Conservation (phyloP, 768 basidiomycete species). For the Crepidotus variabilis region DNA sequence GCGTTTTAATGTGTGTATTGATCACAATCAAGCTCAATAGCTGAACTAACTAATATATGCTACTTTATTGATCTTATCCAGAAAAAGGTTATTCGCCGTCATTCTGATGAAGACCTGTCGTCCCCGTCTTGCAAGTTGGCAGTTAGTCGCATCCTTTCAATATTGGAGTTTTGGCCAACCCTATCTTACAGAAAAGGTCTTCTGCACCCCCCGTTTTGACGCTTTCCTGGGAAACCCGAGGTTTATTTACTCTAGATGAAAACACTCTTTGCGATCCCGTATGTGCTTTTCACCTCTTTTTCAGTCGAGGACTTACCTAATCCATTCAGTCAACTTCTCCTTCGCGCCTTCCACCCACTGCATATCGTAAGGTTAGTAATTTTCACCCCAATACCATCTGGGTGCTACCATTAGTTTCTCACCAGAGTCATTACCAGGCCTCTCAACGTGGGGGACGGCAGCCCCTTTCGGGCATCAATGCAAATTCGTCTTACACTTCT, state of each 20-base stretch:
- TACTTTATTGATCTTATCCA: neutral
- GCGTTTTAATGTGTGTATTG: neutral
- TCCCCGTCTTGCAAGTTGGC: neutral
- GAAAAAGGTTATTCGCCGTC: neutral
- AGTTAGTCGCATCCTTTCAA: neutral
- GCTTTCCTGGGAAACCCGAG: slow-evolving; percentile 1
- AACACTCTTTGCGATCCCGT: neutral
- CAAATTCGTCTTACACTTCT: slow-evolving; percentile 14
- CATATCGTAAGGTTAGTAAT: slow-evolving; percentile 1
- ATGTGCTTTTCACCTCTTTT: neutral
- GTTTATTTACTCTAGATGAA: neutral
- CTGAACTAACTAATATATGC: neutral
- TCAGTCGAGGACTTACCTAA: neutral
- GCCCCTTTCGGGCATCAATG: neutral
- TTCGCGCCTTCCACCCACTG: neutral
- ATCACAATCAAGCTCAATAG: neutral
- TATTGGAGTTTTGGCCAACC: neutral
- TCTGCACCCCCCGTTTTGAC: slow-evolving; percentile 16
- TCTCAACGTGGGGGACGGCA: too few relatives aligned
- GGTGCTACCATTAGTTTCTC: too few relatives aligned
- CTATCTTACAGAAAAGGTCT: slow-evolving; percentile 12
- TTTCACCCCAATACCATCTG: too few relatives aligned
- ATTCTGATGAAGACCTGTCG: neutral
- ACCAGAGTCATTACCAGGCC: neutral
- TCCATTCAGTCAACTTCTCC: slow-evolving; percentile 1